Evolutionary conservation across 306 rosid genomes (phyloP), one percentile per base, ranked within the genome.

Genomic region (Styphnolobium japonicum): DNA sequence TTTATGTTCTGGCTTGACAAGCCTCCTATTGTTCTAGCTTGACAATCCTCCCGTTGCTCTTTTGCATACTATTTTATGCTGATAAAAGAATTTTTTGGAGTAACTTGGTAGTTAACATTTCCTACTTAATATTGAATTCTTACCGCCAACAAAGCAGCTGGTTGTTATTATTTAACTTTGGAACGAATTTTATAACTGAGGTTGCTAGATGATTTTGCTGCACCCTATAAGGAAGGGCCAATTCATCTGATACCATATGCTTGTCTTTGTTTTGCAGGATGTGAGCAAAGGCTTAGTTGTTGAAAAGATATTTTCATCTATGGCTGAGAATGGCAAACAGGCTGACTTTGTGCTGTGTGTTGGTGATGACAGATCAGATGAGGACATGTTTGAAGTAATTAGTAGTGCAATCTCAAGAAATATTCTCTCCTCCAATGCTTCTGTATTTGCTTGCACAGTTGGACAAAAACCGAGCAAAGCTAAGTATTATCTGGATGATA

Each of bases 351-450:
- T 90, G 71, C 74, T 92, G 65, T 92, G 97, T 77, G 89, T 92
- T 71, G 97, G 97, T 7, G 95, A 92, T 29, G 97, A 90, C 87
- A 90, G 93, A 92, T 92, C 97, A n/a, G 97, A 92, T 37, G 95
- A 92, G 80, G 97, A 92, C 84, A 92, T 92, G 97, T 92, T 92
- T 87, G 97, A 90, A 73, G 83, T 80, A 71, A 84, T 90, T 53
- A 86, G 86, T 12, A 80, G 79, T 71, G 85, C 88, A 36, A 82
- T 75, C 76, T 87, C 89, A 46, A 81, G 87, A 58, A 87, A 87
- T 37, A 71, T 86, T 82, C 92, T 92, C 76, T 73, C 90, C 43
- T 18, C 87, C 57, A 84, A 85, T 56, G 75, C 87, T 62, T 84
- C 92, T 16, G 88, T 90, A 33, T 92, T 84, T 79, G 90, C 93